phyloP scores from a whole-genome alignment of 331 rosid species.

The Stylosanthes scabra region DNA sequence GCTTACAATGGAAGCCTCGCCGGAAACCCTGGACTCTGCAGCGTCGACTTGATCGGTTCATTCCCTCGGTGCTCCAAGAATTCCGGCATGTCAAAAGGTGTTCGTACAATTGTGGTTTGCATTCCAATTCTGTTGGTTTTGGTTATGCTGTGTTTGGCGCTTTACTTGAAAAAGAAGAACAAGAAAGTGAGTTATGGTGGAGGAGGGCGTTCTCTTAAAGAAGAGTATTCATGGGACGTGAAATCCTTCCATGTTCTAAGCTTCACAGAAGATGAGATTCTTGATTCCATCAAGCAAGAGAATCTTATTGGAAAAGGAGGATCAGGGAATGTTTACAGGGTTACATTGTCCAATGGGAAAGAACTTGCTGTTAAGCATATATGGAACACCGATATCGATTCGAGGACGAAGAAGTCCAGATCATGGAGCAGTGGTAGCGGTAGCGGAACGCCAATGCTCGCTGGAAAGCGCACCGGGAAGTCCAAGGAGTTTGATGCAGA shows the following conservation, averaged over 20 bases:
- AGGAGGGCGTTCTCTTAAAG: constrained; percentile 65
- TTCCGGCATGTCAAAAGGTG: constrained; percentile 48
- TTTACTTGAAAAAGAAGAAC: constrained; percentile 48
- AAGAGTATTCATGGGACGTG: constrained; percentile 80
- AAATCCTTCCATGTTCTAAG: constrained; percentile 84
- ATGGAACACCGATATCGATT: constrained; percentile 59
- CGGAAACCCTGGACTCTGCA: constrained; percentile 77
- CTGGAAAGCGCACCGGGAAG: constrained; percentile 31
- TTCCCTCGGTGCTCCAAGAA: constrained; percentile 57
- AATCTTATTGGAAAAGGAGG: constrained; percentile 91
- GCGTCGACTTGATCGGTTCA: constrained; percentile 38
- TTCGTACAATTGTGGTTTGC: constrained; percentile 60
- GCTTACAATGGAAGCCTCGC: constrained; percentile 88
- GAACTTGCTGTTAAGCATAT: constrained; percentile 91
- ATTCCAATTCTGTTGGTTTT: constrained; percentile 44
- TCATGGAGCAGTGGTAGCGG: constrained; percentile 27
- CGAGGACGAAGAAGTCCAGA: constrained; percentile 40
- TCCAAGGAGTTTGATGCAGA: constrained; percentile 83
- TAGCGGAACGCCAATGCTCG: constrained; percentile 58
- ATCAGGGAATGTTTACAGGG: constrained; percentile 85
- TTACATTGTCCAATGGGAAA: constrained; percentile 61
- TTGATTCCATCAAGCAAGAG: constrained; percentile 80
- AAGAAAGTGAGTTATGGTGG: constrained; percentile 40
- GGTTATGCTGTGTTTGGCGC: constrained; percentile 39
- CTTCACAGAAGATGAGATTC: constrained; percentile 83